These are phyloP conservation scores for Spencermartinsiella ligniputridi DNA, from an alignment of 1,139 yeast genomes.

Conservation along the genomic window DNA sequence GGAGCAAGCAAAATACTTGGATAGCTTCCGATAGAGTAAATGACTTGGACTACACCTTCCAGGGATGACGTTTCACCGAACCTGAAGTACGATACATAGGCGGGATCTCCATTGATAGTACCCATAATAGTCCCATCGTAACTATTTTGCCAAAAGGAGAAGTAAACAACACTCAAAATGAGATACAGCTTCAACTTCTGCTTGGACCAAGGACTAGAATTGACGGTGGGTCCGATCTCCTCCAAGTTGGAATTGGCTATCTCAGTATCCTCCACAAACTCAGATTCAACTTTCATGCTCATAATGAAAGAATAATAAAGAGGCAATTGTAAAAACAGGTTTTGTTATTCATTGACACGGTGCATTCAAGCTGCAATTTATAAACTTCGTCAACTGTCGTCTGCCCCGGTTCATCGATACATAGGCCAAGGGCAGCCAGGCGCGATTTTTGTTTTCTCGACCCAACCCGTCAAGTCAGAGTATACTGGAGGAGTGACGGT, in stretches of 20 bases:
- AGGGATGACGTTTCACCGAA: slow-evolving; percentile 6
- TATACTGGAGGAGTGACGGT: slow-evolving; percentile 44
- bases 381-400: no score
- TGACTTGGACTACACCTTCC: slow-evolving; percentile 3
- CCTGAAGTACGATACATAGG: slow-evolving; percentile 3
- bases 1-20: background rate
- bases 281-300: background rate
- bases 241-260: background rate
- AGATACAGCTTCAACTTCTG: slow-evolving; percentile 19
- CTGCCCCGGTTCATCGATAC: slow-evolving; percentile 69
- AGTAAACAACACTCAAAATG: slow-evolving; percentile 10
- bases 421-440: slow-evolving; percentile 75
- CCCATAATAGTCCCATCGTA: slow-evolving; percentile 51
- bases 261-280: background rate
- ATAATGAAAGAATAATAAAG: no score
- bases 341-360: no score
- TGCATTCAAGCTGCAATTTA: no score
- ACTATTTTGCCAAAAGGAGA: slow-evolving; percentile 33
- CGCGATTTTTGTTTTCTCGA: slow-evolving; percentile 69
- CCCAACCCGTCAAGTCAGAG: slow-evolving; percentile 69
- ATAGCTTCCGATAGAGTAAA: slow-evolving; percentile 6
- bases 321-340: no score
- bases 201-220: background rate
- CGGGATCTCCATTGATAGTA: slow-evolving; percentile 33
- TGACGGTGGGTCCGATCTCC: background rate